Evolutionary conservation across 176 grass and related monocot species (phyloP).

Genomic region (Pontederia crassipes): DNA sequence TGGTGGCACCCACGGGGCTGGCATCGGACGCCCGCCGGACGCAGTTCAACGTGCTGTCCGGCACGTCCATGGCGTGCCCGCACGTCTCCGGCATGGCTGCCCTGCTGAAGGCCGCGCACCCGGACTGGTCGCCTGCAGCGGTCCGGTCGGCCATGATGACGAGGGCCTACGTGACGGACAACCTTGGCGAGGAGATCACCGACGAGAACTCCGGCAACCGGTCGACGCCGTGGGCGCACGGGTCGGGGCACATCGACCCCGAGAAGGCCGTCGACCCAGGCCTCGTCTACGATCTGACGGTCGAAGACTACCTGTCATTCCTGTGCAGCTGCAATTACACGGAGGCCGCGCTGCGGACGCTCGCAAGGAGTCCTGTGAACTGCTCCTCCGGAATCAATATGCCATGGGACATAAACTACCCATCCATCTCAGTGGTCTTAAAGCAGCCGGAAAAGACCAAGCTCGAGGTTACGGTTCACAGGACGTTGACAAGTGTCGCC

Average conservation of each 20-base stretch:
- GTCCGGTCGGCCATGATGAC: slow-evolving; percentile 49
- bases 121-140: slow-evolving; percentile 32
- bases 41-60: slow-evolving; percentile 37
- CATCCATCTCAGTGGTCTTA: not conserved
- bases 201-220: slow-evolving; percentile 4
- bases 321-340: slow-evolving; percentile 15
- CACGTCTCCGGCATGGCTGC: slow-evolving; percentile 38
- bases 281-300: slow-evolving; percentile 12
- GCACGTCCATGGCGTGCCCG: slow-evolving; percentile 36
- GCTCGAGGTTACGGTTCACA: not conserved
- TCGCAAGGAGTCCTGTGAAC: not conserved
- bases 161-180: slow-evolving; percentile 25
- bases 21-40: slow-evolving; percentile 25
- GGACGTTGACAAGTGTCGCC: slow-evolving; percentile 1
- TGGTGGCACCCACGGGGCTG: slow-evolving; percentile 10
- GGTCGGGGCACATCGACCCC: slow-evolving; percentile 35
- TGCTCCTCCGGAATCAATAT: not conserved
- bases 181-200: slow-evolving; percentile 1
- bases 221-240: slow-evolving; percentile 16
- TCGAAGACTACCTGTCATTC: slow-evolving; percentile 14
- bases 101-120: slow-evolving; percentile 21
- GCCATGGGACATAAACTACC: slow-evolving; percentile 17
- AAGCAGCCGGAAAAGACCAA: not conserved
- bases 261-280: slow-evolving; percentile 28
- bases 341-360: not conserved